These are phyloP conservation scores for Euphorbia lathyris DNA, from an alignment of 345 rosid species.

Conservation along the genomic window DNA sequence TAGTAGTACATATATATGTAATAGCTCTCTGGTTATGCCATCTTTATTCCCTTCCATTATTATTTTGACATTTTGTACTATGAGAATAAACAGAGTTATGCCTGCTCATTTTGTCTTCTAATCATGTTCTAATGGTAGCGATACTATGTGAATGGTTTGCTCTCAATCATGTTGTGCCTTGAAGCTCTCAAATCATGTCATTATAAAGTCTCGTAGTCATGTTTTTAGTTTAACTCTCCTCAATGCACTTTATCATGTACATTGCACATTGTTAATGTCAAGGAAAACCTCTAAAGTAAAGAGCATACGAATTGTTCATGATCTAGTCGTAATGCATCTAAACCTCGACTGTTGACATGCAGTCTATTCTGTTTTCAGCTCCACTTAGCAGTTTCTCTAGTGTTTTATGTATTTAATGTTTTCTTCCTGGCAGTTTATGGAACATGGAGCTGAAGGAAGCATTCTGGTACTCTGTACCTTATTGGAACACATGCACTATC, in stretches of 20 bases:
- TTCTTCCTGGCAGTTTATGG: conserved; percentile 45
- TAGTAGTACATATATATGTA: neutral
- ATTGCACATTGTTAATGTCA: neutral
- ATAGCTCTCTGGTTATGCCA: neutral
- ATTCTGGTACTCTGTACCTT: conserved; percentile 58
- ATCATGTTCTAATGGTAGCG: no score
- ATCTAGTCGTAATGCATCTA: neutral
- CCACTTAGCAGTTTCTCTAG: neutral
- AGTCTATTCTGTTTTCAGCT: neutral
- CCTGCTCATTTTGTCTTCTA: neutral
- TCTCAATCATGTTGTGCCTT: neutral
- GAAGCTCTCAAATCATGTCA: neutral
- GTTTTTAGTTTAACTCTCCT: neutral
- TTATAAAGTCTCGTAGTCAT: neutral
- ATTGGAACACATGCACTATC: conserved; percentile 49
- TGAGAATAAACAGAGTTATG: neutral
- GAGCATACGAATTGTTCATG: neutral
- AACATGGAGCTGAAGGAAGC: conserved; percentile 59
- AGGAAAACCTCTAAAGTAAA: no score
- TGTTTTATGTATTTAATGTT: neutral
- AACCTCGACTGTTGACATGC: neutral
- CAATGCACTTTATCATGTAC: neutral
- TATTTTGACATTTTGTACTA: neutral
- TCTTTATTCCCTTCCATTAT: neutral
- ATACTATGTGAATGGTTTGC: neutral